Conservation (phyloP, 176 grass and related monocot species). For the Musa beccarii region DNA sequence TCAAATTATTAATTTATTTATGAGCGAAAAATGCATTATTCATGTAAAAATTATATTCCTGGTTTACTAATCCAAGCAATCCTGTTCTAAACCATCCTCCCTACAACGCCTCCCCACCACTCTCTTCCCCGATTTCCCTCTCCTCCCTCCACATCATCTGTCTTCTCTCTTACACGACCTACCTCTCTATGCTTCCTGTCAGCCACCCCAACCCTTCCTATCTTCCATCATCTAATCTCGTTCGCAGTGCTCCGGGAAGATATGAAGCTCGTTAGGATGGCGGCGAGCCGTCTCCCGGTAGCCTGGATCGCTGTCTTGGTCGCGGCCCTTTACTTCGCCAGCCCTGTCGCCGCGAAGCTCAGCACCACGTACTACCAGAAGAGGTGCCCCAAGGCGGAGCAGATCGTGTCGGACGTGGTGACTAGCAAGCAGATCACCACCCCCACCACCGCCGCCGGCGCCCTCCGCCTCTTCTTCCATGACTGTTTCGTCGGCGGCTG, state of each 20-base stretch:
- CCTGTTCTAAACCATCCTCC: not conserved
- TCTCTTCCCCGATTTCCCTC: not conserved
- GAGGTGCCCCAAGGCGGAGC: slow-evolving; percentile 54
- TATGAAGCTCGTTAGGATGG: not conserved
- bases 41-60: too few relatives aligned
- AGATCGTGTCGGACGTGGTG: slow-evolving; percentile 54
- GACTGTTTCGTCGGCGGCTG: slow-evolving; percentile 88
- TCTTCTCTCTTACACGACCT: not conserved
- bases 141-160: not conserved
- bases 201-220: not conserved
- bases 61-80: too few relatives aligned
- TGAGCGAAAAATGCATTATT: too few relatives aligned
- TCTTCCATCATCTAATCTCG: not conserved
- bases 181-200: not conserved
- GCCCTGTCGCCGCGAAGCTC: slow-evolving; percentile 18
- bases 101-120: not conserved
- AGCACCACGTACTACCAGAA: slow-evolving; percentile 50
- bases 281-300: not conserved
- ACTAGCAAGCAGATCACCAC: slow-evolving; percentile 64
- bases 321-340: not conserved
- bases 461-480: slow-evolving; percentile 96
- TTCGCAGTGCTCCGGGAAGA: not conserved
- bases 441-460: slow-evolving; percentile 65
- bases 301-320: not conserved
- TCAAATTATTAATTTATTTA: too few relatives aligned